Conservation (phyloP, 2,329 filamentous ascomycete genomes). For the Cladosporium halotolerans region DNA sequence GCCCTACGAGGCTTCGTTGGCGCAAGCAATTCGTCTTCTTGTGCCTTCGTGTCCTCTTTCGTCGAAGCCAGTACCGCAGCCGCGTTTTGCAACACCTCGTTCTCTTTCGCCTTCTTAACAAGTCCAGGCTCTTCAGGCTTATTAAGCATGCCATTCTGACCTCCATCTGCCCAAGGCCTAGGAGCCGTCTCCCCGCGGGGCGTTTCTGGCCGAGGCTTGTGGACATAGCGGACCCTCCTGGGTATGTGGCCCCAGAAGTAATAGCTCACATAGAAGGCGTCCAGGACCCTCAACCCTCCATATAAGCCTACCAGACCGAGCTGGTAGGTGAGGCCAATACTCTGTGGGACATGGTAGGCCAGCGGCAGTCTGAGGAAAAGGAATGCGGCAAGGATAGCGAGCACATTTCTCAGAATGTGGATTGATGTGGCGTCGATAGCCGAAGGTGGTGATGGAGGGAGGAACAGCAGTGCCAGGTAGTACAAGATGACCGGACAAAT, state of each 20-base stretch:
- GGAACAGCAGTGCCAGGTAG: conserved; percentile 37
- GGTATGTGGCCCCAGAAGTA: conserved; percentile 37
- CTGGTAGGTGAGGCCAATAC: conserved; percentile 41
- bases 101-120: conserved; percentile 5
- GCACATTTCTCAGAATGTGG: conserved; percentile 31
- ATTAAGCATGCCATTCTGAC: conserved; percentile 15
- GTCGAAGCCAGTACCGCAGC: not conserved
- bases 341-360: conserved; percentile 38
- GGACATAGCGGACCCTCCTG: conserved; percentile 36
- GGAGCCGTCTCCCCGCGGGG: conserved; percentile 18
- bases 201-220: conserved; percentile 29
- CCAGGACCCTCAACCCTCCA: conserved; percentile 36
- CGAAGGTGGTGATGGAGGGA: conserved; percentile 36
- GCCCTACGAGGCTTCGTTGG: conserved; percentile 12
- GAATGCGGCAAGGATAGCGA: conserved; percentile 33
- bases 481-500: conserved; percentile 37
- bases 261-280: conserved; percentile 40
- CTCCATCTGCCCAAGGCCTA: conserved; percentile 17
- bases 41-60: not conserved
- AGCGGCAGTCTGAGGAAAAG: conserved; percentile 40
- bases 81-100: conserved; percentile 8
- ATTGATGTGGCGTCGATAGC: conserved; percentile 26
- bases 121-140: conserved; percentile 11
- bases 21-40: not conserved
- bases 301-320: conserved; percentile 40